Base-by-base conservation (phyloP, 2,329 filamentous ascomycete genomes). In the Fusarium multiceps region DNA sequence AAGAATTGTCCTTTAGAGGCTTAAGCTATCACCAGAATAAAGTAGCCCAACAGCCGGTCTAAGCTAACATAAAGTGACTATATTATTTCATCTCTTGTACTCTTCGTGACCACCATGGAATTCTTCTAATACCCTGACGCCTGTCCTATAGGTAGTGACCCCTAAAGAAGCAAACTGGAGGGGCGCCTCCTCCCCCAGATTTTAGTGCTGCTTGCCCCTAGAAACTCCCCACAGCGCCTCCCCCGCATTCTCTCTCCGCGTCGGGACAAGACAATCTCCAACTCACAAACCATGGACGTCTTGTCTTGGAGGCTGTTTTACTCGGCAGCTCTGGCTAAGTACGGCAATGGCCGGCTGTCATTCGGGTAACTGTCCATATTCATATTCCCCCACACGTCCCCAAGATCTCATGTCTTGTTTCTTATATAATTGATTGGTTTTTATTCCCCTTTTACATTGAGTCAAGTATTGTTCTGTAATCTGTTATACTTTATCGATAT, bases 321-420 rank as follows among this genome's bases (percentile, higher is more conserved):
- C 55, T 63, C 65, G 69, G 66, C 55, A 60, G 60, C 53, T 55
- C 62, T 74, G 77, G 77, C 72, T 78, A 75, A 68, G 74, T 69
- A 68, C 78, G 78, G 78, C 78, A 80, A 79, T 79, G 76, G 73
- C 70, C 78, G 78, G 78, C 77, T 79, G 69, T 72, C 69, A 70
- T 70, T 73, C 71, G 61, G 68, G 68, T 74, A 75, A 75, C 68
- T 56, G 21, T 23, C 21, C 21, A 6, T 23, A 9, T 28, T 5
- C 28, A 59, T 21, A 37, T 57, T 51, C 68, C 61, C 63, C 64
- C 67, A 63, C 69, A 68, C 54, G 25, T 45, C 34, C 43, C 55
- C 21, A 34, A 59, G 53, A 27, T 25, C 48, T 50, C 32, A 37
- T 53, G 11, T 47, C 23, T 57, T 28, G 30, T 50, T 42, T 66